Percentiles rank a stretch among this genome's conserved stretches.
Evolutionary conservation across 2,329 filamentous ascomycete species (phyloP).

Genomic region (Emericellopsis atlantica): DNA sequence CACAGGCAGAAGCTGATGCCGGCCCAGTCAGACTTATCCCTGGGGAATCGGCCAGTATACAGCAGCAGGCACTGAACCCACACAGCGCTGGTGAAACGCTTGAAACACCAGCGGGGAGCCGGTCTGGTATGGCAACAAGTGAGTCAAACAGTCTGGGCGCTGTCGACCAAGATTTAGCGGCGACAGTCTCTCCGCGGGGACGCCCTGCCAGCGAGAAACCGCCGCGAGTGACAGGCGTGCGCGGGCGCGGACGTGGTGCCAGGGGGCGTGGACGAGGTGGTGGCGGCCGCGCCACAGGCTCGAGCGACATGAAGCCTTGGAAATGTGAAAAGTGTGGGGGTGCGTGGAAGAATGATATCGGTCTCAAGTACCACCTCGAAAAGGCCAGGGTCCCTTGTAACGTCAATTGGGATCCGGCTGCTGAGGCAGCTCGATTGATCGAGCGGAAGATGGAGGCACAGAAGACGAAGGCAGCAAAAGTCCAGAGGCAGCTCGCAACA

Average conservation of each 20-base stretch:
- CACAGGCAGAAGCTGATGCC: too few species aligned
- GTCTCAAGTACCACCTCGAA: slow-evolving; percentile 44
- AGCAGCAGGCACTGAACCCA: too few species aligned
- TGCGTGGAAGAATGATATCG: slow-evolving; percentile 44
- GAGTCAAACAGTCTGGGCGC: too few species aligned
- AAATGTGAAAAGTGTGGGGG: slow-evolving; percentile 40
- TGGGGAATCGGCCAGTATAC: too few species aligned
- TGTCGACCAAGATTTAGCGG: too few species aligned
- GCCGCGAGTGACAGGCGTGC: too few species aligned
- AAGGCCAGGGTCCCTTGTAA: slow-evolving; percentile 44
- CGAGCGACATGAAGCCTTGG: slow-evolving; percentile 15
- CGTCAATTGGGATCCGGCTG: slow-evolving; percentile 18
- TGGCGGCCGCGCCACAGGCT: slow-evolving; percentile 4
- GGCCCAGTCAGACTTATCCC: too few species aligned
- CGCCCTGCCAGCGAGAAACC: too few species aligned
- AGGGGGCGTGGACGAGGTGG: slow-evolving; percentile 3
- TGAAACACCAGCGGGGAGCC: too few species aligned
- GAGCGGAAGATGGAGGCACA: slow-evolving; percentile 6
- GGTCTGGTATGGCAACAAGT: too few species aligned
- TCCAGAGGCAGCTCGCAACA: not conserved
- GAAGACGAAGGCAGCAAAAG: not conserved
- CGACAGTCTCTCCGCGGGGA: too few species aligned
- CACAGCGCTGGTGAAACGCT: too few species aligned
- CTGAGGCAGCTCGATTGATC: slow-evolving; percentile 1
- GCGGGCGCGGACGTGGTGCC: not conserved